Conservation (phyloP, 2,329 filamentous ascomycete species). For the Cercospora sp. region DNA sequence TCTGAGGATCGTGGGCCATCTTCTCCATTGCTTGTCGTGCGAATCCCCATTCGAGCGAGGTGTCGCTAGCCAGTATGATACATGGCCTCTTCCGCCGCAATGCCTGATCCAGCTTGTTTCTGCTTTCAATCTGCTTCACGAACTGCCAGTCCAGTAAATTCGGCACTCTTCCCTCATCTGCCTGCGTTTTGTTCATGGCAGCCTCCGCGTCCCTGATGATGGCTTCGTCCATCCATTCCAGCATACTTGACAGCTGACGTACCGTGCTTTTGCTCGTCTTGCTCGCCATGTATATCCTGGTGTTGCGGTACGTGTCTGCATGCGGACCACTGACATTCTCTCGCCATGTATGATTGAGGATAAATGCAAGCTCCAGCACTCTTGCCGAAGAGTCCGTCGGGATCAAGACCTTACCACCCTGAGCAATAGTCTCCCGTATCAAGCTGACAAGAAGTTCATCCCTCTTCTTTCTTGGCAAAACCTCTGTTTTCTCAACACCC, state of each 20-base stretch:
- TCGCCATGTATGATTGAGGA: conserved; percentile 90
- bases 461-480: conserved; percentile 68
- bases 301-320: conserved; percentile 51
- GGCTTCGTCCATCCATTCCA: conserved; percentile 98
- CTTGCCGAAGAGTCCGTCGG: conserved; percentile 95
- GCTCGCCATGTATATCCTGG: conserved; percentile 76
- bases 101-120: conserved; percentile 74
- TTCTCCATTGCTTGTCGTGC: conserved; percentile 75
- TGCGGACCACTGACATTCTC: conserved; percentile 42
- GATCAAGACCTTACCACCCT: conserved; percentile 87
- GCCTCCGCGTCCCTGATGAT: conserved; percentile 73
- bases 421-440: conserved; percentile 73
- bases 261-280: conserved; percentile 85
- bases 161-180: conserved; percentile 49
- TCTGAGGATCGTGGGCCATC: conserved; percentile 74
- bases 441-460: conserved; percentile 84
- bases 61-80: conserved; percentile 89
- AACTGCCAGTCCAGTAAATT: conserved; percentile 90
- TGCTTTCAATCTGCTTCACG: conserved; percentile 78
- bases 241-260: conserved; percentile 87
- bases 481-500: conserved; percentile 69
- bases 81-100: conserved; percentile 56
- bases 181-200: conserved; percentile 42
- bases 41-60: conserved; percentile 91
- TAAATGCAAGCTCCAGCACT: conserved; percentile 85